Conservation (phyloP, 2,329 filamentous ascomycete species). For the Zasmidium citrigriseum region DNA sequence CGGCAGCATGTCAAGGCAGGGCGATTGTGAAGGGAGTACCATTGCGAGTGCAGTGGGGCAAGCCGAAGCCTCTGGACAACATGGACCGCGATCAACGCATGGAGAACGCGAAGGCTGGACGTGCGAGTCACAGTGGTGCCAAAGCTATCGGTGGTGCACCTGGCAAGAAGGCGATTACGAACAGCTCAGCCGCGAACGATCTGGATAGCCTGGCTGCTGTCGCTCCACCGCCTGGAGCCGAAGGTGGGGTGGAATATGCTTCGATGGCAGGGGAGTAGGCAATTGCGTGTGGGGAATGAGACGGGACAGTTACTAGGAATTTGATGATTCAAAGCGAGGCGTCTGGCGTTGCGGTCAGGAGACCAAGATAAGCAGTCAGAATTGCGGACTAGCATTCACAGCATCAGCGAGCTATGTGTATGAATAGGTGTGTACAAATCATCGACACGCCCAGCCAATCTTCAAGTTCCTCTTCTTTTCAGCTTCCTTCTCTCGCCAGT, state of each 20-base stretch:
- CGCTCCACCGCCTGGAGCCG: conserved; percentile 78
- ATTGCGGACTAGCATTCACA: background rate
- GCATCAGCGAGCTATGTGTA: background rate
- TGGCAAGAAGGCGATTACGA: conserved; percentile 35
- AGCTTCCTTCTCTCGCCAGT: background rate
- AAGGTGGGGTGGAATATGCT: conserved; percentile 77
- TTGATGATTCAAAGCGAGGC: background rate
- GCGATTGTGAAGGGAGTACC: conserved; percentile 91
- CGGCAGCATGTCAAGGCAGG: conserved; percentile 80
- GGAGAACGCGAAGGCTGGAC: conserved; percentile 77
- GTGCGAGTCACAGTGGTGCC: conserved; percentile 47
- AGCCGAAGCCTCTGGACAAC: conserved; percentile 85
- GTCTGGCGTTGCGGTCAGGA: background rate
- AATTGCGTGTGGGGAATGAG: background rate
- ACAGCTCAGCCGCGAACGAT: conserved; percentile 44
- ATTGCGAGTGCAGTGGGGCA: conserved; percentile 86
- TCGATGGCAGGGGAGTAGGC: conserved; percentile 75
- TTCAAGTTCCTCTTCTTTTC: background rate
- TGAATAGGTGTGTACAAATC: background rate
- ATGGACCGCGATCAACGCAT: conserved; percentile 85
- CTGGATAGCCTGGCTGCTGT: conserved; percentile 53
- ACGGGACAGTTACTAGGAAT: background rate
- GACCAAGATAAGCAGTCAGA: background rate
- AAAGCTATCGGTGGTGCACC: conserved; percentile 30
- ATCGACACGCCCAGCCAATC: background rate